Base-by-base conservation (phyloP, 2,329 filamentous ascomycete species). In the Alternaria solani region DNA sequence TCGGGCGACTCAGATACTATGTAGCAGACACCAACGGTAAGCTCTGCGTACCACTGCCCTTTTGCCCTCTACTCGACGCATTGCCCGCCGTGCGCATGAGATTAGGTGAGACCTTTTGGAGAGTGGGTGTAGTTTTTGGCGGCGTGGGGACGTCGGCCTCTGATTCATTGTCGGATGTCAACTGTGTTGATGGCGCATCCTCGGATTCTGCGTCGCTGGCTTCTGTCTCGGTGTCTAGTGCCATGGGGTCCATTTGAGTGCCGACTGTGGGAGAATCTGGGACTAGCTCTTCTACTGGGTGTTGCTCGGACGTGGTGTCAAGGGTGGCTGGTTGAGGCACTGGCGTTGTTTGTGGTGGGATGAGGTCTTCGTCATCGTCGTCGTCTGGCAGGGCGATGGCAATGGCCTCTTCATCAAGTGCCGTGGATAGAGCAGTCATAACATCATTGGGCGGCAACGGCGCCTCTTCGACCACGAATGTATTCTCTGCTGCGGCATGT, bases 31-130 rank as follows among this genome's bases (percentile, higher is more conserved):
- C 70, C 34, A 75, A 64, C n/a, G 70, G 71, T 32, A 75, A 38
- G 39, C 63, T 70, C 38, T 59, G 61, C 18, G 66, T 64, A 18
- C 55, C 67, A 12, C 20, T 49, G 2, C 69, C 69, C 16, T 52
- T 39, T 16, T 65, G 57, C 1, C 64, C 63, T 25, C 69, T 54
- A 5, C 39, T 44, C 2, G 64, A 26, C 4, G 61, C 56, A 26
- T 65, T 66, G 3, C 72, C 72, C 0, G 72, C 72, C 14, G 72
- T 75, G 23, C 72, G 71, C 72, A 75, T 73, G 5, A 65, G 51
- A 23, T 71, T 69, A 2, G 69, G 69, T 3, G 67, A 66, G 2
- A 70, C 23, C 4, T 67, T 64, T 1, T 63, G 43, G 2, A 53
- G n/a, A 7, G 5, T 36, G 26, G 7, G 41, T 28, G 28, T 57